Evolutionary conservation across 805 yeast species (phyloP), one percentile per base, ranked within the genome.

Genomic region (Kuraishia capsulata): DNA sequence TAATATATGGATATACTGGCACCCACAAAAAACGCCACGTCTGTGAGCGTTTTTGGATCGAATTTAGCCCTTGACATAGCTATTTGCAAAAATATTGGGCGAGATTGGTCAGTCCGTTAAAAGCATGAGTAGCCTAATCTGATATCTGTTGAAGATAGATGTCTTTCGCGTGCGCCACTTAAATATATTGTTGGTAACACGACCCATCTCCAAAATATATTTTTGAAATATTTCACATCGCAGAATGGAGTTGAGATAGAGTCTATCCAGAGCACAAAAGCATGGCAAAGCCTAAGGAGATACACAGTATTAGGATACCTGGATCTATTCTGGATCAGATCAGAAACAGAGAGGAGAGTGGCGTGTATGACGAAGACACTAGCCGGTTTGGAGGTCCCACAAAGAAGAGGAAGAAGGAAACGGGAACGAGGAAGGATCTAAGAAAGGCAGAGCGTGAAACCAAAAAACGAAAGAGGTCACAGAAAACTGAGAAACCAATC

Each of bases 1-100:
- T 72, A 74, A 48, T 71, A 73, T 44, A 72, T 68, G 3, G 78
- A 72, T 35, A 74, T 61, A 21, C 78, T 73, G 1, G 79, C 78
- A 4, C 79, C 64, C 10, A 61, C 44, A 29, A 61, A 48, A 36
- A 59, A 51, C 6, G 54, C 59, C 2, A 55, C 49, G 36, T 57
- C 61, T 4, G 58, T 47, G 10, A 54, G 26, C 4, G 50, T 40
- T 37, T 56, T 55, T 1, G 57, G 43, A 32, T 58, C 63, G 6
- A 57, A 30, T 37, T 52, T 55, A 42, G 38, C 53, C 14, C 50
- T 49, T 13, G 50, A 45, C 58, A 52, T 50, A 4, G 30, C 34
- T 33, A 5, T 6, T 4, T 6, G 25, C 6, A 17, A 18, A 32
- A 14, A n/a, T 32, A 19, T 19, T n/a, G n/a, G n/a, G n/a, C n/a